A percentile compares a stretch with the other conserved stretches of the same genome.
phyloP scores from a whole-genome alignment of 2,329 filamentous ascomycete genomes.

The Bipolaris oryzae region DNA sequence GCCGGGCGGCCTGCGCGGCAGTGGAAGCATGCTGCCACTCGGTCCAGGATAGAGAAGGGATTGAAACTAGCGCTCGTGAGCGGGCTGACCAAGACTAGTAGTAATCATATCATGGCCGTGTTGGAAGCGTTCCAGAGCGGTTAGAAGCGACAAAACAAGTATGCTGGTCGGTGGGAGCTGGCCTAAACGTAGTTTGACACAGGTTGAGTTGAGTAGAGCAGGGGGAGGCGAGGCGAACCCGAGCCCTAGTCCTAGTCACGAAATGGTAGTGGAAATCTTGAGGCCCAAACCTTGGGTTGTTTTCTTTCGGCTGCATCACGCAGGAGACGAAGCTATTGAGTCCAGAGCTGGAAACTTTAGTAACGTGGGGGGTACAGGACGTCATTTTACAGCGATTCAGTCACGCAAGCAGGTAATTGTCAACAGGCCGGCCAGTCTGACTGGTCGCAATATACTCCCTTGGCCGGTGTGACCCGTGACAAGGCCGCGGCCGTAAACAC shows the following conservation, averaged over 20 bases:
- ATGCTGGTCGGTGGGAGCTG: conserved; percentile 18
- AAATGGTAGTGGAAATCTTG: conserved; percentile 18
- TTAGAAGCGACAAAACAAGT: conserved; percentile 31
- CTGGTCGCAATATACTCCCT: conserved; percentile 1
- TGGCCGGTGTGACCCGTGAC: conserved; percentile 3
- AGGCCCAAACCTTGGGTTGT: conserved; percentile 17
- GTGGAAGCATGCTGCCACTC: conserved; percentile 6
- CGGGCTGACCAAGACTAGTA: conserved; percentile 16
- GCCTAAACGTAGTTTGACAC: conserved; percentile 42
- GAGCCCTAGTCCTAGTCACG: conserved; percentile 16
- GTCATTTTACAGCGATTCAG: conserved; percentile 33
- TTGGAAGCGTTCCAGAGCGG: conserved; percentile 28
- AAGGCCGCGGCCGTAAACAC: not conserved
- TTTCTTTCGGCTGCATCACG: conserved; percentile 29
- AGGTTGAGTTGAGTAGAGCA: conserved; percentile 34
- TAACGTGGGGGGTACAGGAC: conserved; percentile 35
- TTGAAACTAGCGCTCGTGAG: conserved; percentile 16
- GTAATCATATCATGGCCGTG: conserved; percentile 19
- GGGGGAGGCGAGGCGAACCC: conserved; percentile 37
- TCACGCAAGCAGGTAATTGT: conserved; percentile 23
- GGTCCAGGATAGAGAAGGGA: conserved; percentile 1
- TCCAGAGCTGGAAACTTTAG: conserved; percentile 26
- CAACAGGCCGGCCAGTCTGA: conserved; percentile 1
- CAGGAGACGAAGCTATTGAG: conserved; percentile 37
- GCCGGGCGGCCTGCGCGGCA: conserved; percentile 16